These are phyloP conservation scores for Boletellus ananas DNA, from an alignment of 768 basidiomycete genomes.

Conservation along the genomic window DNA sequence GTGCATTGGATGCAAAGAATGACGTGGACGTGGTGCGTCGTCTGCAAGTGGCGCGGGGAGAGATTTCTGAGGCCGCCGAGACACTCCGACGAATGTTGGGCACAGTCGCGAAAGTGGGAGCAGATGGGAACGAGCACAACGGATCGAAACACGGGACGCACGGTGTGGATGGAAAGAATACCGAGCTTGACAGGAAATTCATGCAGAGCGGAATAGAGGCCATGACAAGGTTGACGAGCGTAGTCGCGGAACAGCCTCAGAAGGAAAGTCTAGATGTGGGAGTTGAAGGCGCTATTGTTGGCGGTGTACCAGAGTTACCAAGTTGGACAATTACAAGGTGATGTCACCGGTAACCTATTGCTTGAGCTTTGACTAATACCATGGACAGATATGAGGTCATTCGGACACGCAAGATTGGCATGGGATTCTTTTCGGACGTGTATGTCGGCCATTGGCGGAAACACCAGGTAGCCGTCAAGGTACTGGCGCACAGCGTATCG, in stretches of 20 bases:
- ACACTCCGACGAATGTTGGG: conserved; percentile 21
- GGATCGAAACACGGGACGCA: neutral
- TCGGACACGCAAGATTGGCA: conserved; percentile 61
- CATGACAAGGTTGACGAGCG: conserved; percentile 54
- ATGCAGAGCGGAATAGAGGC: conserved; percentile 72
- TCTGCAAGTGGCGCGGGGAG: conserved; percentile 20
- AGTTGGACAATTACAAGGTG: conserved; percentile 75
- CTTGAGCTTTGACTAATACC: neutral
- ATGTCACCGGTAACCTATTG: conserved; percentile 1
- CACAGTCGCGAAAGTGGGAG: neutral
- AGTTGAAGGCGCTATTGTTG: neutral
- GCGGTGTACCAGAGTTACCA: conserved; percentile 40
- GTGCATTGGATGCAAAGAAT: conserved; percentile 11
- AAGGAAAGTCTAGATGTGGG: neutral
- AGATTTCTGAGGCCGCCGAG: conserved; percentile 23
- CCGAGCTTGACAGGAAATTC: conserved; percentile 53
- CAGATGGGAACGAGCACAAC: neutral
- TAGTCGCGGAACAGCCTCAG: neutral
- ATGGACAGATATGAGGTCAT: conserved; percentile 67
- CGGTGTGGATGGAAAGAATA: neutral
- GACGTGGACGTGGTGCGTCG: conserved; percentile 22
- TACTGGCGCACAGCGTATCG: conserved; percentile 59
- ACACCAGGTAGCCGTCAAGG: conserved; percentile 67
- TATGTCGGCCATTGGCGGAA: conserved; percentile 73
- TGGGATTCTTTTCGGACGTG: conserved; percentile 75